Evolutionary conservation across 78 protist species (phyloP), one percentile per base, ranked within the genome.

Genomic region (Dictyostelium capitatum): DNA sequence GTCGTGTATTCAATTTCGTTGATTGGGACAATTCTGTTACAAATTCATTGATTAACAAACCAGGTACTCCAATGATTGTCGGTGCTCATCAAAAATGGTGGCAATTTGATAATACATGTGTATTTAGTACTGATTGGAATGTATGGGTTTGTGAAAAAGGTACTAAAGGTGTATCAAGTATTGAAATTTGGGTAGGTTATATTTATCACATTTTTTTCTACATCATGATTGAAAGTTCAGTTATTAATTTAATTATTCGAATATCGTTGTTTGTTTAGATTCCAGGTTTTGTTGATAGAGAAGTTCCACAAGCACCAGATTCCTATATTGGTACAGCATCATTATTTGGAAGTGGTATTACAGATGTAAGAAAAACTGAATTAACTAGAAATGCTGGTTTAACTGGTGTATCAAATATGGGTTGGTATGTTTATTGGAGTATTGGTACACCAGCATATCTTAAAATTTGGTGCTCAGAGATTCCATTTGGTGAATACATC

Each of bases 31-130:
- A 83, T 7, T 32, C 75, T 23, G 48, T 67, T 30, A 69, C 59
- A 7, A 37, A 17, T 3, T 59, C 80, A 23, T 82, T 67, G 14
- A 69, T 46, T 12, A 53, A 37, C 8, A 32, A 32, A 11, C 17
- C 43, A 4, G 73, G 73, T 9, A 2, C 28, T 25, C 95, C 91
- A 30, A 30, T 17, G 20, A 46, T 91, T 19, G 46, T 79, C 57
- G 95, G 95, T 15, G 69, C 95, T 0, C 47, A 54, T 56, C 25
- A n/a, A 23, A 6, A 7, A 37, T 91, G 95, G 95, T 91, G 95
- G 95, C 82, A 91, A 25, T 91, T 53, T 53, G 57, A 67, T 67
- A 53, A n/a, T 11, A 7, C 87, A 0, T 91, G 95, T 57, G 14
- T 17, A 23, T 91, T 54, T 43, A 54, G 56, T 12, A 2, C 48